These are phyloP conservation scores for Yarrowia yakushimensis DNA, from an alignment of 805 yeast genomes.

Conservation along the genomic window DNA sequence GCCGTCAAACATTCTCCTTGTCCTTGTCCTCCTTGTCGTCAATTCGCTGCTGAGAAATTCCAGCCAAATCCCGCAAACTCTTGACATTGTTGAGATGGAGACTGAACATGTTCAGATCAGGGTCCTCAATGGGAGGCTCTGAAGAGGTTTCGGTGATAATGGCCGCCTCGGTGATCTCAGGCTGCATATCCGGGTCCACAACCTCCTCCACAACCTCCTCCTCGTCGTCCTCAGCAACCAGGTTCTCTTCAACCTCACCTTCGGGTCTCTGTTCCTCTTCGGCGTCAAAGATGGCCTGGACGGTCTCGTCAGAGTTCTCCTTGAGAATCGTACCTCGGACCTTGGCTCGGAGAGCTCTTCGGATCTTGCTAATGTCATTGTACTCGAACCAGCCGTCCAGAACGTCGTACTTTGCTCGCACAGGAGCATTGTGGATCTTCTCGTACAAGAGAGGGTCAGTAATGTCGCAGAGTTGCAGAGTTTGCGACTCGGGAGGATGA, in stretches of 20 bases:
- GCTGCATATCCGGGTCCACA: conserved; percentile 3
- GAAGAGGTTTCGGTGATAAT: neutral
- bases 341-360: conserved; percentile 71
- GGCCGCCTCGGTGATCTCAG: conserved; percentile 4
- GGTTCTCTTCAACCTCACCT: conserved; percentile 25
- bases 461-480: conserved; percentile 77
- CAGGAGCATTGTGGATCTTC: conserved; percentile 42
- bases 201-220: conserved; percentile 13
- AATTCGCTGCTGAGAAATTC: conserved; percentile 16
- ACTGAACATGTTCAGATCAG: conserved; percentile 16
- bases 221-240: conserved; percentile 4
- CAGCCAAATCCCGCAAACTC: conserved; percentile 16
- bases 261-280: conserved; percentile 35
- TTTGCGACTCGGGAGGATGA: conserved; percentile 61
- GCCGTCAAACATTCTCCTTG: neutral
- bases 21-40: neutral
- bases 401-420: conserved; percentile 48
- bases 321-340: conserved; percentile 4
- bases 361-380: conserved; percentile 57
- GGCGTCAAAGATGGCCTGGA: conserved; percentile 25
- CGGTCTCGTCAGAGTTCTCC: conserved; percentile 2
- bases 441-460: conserved; percentile 57
- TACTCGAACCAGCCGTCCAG: conserved; percentile 79
- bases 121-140: neutral
- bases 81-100: conserved; percentile 16